Evolutionary conservation across 2,329 filamentous ascomycete genomes (phyloP).

Genomic region (Xylaria polymorpha): DNA sequence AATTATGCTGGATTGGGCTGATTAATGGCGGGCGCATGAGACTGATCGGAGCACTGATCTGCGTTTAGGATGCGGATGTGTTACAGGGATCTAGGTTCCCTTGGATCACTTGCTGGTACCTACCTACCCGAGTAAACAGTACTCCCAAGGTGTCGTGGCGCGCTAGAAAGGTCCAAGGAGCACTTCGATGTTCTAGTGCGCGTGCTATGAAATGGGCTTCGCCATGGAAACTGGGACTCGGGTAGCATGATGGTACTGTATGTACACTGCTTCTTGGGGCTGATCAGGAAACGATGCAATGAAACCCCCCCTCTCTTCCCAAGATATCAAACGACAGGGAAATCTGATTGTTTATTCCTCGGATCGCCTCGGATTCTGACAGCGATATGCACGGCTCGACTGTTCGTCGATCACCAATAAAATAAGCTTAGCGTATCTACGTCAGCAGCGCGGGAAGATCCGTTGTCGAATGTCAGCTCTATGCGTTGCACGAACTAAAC

Average conservation of each 20-base stretch:
- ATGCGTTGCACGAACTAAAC: constrained; percentile 3
- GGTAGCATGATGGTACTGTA: constrained; percentile 20
- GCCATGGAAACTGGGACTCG: constrained; percentile 24
- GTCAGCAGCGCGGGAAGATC: constrained; percentile 38
- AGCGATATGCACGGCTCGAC: constrained; percentile 32
- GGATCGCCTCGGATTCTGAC: constrained; percentile 12
- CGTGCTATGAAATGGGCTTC: constrained; percentile 18
- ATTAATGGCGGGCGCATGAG: constrained; percentile 21
- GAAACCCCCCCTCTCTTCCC: constrained; percentile 28
- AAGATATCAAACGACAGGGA: constrained; percentile 12
- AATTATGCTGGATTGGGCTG: constrained; percentile 27
- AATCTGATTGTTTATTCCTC: constrained; percentile 16
- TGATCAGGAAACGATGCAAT: constrained; percentile 36
- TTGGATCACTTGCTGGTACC: constrained; percentile 1
- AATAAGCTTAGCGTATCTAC: constrained; percentile 32
- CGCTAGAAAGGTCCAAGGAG: constrained; percentile 29
- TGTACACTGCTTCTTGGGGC: constrained; percentile 21
- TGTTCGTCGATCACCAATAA: constrained; percentile 32
- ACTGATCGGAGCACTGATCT: constrained; percentile 33
- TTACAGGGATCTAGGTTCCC: constrained; percentile 34
- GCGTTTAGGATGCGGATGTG: constrained; percentile 38
- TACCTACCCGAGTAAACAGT: neutral
- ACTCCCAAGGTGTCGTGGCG: constrained; percentile 13
- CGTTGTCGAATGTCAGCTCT: constrained; percentile 24
- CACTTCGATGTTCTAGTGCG: constrained; percentile 30